Percentiles rank a stretch among this genome's conserved stretches.
phyloP scores from a whole-genome alignment of 2,329 filamentous ascomycete genomes.

The Aspergillus novoparasiticus region DNA sequence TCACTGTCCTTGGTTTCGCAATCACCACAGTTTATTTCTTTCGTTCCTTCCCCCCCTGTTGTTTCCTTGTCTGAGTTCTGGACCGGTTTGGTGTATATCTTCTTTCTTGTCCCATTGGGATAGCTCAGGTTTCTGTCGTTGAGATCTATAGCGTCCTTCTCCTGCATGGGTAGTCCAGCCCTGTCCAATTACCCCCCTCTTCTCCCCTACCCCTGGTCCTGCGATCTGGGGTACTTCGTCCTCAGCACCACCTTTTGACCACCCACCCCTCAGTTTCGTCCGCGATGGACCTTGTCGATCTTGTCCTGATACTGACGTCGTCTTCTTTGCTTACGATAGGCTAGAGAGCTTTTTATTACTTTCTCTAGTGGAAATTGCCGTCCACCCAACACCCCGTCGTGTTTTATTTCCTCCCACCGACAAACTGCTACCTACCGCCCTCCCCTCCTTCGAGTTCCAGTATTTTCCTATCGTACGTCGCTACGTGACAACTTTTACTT shows the following conservation, averaged over 20 bases:
- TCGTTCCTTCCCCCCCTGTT: not conserved
- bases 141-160: not conserved
- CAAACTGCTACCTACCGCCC: not conserved
- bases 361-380: slow-evolving; percentile 1
- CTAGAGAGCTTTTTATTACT: slow-evolving; percentile 3
- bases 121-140: not conserved
- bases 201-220: not conserved
- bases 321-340: slow-evolving; percentile 1
- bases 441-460: not conserved
- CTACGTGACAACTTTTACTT: not conserved
- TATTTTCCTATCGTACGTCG: not conserved
- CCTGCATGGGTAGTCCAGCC: slow-evolving; percentile 2
- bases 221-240: slow-evolving; percentile 1
- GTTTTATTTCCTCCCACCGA: not conserved
- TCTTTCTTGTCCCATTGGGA: not conserved
- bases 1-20: slow-evolving; percentile 4
- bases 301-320: slow-evolving; percentile 1
- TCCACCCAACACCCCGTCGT: not conserved
- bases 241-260: not conserved
- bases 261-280: not conserved
- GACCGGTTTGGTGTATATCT: not conserved
- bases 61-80: not conserved
- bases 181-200: not conserved
- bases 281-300: slow-evolving; percentile 1
- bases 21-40: not conserved